Evolutionary conservation across 2,329 filamentous ascomycete species (phyloP).

Genomic region (Metarhizium anisopliae): DNA sequence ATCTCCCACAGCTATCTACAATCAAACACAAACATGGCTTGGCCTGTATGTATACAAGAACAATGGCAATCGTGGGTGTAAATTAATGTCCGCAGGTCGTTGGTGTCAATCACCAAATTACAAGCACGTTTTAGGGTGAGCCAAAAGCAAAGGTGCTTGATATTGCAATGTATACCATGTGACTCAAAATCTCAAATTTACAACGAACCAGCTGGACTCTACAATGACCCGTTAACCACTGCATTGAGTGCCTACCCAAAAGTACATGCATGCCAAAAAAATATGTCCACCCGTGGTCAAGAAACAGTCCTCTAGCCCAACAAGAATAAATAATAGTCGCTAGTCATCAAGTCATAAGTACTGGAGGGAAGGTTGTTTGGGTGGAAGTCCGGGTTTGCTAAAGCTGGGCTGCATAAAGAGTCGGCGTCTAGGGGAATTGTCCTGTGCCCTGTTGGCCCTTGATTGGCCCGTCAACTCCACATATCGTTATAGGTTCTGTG

Average conservation of each 20-base stretch:
- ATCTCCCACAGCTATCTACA: too few relatives aligned
- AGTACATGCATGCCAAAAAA: neutral
- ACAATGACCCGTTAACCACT: neutral
- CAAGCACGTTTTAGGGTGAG: too few relatives aligned
- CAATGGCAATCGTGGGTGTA: too few relatives aligned
- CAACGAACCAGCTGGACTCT: too few relatives aligned
- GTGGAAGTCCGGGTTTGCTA: neutral
- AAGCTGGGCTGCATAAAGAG: neutral
- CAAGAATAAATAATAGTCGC: neutral
- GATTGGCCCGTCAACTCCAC: conserved; percentile 5
- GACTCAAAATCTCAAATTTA: too few relatives aligned
- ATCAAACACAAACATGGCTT: too few relatives aligned
- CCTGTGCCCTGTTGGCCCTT: neutral
- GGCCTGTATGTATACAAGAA: too few relatives aligned
- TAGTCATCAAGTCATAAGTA: neutral
- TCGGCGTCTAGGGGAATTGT: neutral
- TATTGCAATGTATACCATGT: too few relatives aligned
- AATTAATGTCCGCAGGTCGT: too few relatives aligned
- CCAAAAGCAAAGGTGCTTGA: too few relatives aligned
- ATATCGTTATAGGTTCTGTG: conserved; percentile 7
- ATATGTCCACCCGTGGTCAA: neutral
- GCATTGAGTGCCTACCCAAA: neutral
- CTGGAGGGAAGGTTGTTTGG: neutral
- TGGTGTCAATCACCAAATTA: too few relatives aligned
- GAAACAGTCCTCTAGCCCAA: neutral